Evolutionary conservation across 1,284 basidiomycete species (phyloP).

Genomic region (Ustilago hordei): DNA sequence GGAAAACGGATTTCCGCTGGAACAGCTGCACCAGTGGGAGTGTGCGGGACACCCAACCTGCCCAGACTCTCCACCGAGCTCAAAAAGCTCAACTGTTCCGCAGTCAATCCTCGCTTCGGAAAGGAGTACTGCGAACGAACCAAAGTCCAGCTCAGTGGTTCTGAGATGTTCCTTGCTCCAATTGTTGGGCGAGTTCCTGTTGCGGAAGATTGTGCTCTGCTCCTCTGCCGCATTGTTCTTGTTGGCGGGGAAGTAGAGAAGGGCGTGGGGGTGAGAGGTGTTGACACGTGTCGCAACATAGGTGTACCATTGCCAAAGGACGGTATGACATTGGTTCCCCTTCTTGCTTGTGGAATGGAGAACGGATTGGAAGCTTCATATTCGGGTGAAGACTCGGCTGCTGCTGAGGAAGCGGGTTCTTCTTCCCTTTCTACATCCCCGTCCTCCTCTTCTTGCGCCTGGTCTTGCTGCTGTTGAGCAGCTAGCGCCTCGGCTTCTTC

Average conservation of each 20-base stretch:
- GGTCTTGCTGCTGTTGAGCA: constrained; percentile 16
- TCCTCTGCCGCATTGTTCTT: not conserved
- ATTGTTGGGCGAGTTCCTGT: constrained; percentile 5
- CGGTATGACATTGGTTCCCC: not conserved
- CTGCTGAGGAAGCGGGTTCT: not conserved
- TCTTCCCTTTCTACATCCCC: constrained; percentile 8
- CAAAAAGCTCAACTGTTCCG: constrained; percentile 45
- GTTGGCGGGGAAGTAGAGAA: not conserved
- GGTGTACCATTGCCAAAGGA: constrained; percentile 21
- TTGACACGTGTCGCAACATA: constrained; percentile 30
- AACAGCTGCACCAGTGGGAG: not conserved
- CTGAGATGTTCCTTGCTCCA: constrained; percentile 27
- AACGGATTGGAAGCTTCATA: not conserved
- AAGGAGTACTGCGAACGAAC: constrained; percentile 45
- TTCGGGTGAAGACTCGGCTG: not conserved
- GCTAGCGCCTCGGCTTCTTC: constrained; percentile 30
- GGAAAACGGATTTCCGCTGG: not conserved
- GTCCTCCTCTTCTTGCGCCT: constrained; percentile 7
- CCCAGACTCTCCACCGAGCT: constrained; percentile 51
- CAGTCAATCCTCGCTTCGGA: constrained; percentile 37
- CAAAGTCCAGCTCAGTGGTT: constrained; percentile 45
- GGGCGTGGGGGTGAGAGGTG: constrained; percentile 19
- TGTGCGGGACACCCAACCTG: constrained; percentile 33
- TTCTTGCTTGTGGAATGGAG: not conserved
- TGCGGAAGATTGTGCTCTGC: constrained; percentile 19